Percentiles rank a stretch among this genome's conserved stretches.
Evolutionary conservation across 1,284 basidiomycete species (phyloP).

Genomic region (Boletus sp.): DNA sequence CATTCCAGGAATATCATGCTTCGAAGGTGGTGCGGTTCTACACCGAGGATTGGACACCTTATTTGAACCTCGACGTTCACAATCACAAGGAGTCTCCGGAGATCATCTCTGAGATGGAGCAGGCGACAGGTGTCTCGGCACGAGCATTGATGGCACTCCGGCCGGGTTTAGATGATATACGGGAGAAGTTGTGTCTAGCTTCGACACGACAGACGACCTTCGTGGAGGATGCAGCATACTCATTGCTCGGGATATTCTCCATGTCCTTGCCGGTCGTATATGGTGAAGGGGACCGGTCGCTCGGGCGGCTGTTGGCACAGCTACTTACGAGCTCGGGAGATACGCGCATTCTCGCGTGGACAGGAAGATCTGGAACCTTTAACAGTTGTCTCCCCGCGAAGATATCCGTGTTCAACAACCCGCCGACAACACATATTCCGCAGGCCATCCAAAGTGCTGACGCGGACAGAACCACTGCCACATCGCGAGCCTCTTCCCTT

Average conservation of each 20-base stretch:
- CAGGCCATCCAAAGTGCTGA: not conserved
- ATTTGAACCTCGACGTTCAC: not conserved
- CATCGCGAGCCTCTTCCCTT: not conserved
- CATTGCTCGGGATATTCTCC: constrained; percentile 3
- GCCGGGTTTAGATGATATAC: not conserved
- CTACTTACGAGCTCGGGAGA: not conserved
- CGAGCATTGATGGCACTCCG: not conserved
- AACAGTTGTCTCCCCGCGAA: constrained; percentile 1
- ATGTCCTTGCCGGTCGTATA: not conserved
- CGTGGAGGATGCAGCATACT: constrained; percentile 4
- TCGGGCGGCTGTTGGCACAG: not conserved
- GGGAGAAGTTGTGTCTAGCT: constrained; percentile 3
- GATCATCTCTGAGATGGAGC: constrained; percentile 2
- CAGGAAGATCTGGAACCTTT: not conserved
- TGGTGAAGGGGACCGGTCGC: not conserved
- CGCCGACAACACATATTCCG: not conserved
- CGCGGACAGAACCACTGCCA: not conserved
- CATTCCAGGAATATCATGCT: constrained; percentile 1
- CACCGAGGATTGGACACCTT: not conserved
- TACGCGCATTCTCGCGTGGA: constrained; percentile 1
- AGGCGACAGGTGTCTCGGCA: not conserved
- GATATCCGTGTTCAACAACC: not conserved
- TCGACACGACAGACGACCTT: not conserved
- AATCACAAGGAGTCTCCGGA: constrained; percentile 2
- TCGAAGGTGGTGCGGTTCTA: constrained; percentile 1